Evolutionary conservation across 306 rosid species (phyloP).

Genomic region (Prunus salicina): DNA sequence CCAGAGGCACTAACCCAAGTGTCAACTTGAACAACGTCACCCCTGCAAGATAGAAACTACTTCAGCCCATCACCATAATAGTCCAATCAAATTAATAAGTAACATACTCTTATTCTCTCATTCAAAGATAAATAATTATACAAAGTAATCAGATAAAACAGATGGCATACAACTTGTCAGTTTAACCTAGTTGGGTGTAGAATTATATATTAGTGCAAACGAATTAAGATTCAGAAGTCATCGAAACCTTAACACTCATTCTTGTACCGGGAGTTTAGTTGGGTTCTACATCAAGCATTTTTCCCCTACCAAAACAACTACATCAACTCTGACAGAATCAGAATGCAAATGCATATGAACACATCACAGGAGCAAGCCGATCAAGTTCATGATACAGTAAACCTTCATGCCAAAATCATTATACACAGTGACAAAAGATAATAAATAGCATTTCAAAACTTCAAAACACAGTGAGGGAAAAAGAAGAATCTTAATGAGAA

Average conservation of each 20-base stretch:
- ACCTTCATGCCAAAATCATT: not conserved
- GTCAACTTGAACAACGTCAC: slow-evolving; percentile 94
- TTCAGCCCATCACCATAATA: not conserved
- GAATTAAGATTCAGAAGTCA: slow-evolving; percentile 7
- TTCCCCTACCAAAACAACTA: slow-evolving; percentile 5
- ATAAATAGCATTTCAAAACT: not conserved
- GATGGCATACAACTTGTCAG: not conserved
- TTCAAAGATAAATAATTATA: not conserved
- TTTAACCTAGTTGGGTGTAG: not conserved
- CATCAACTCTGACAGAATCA: not conserved
- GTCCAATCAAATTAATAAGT: not conserved
- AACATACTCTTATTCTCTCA: not conserved
- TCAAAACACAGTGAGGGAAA: not conserved
- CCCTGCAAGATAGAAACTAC: slow-evolving; percentile 51
- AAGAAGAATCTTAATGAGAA: not conserved
- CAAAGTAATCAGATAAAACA: not conserved
- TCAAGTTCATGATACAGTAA: not conserved
- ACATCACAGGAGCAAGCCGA: not conserved
- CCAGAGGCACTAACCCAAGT: slow-evolving; percentile 94
- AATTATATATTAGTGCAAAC: not conserved
- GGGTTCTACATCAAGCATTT: slow-evolving; percentile 5
- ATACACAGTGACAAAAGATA: not conserved
- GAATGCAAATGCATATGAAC: not conserved
- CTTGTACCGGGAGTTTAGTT: not conserved
- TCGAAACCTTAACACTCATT: not conserved